Percentiles rank a stretch among this genome's conserved stretches.
Conservation (phyloP, 2,329 filamentous ascomycete genomes). For the Hymenoscyphus fructigenus region DNA sequence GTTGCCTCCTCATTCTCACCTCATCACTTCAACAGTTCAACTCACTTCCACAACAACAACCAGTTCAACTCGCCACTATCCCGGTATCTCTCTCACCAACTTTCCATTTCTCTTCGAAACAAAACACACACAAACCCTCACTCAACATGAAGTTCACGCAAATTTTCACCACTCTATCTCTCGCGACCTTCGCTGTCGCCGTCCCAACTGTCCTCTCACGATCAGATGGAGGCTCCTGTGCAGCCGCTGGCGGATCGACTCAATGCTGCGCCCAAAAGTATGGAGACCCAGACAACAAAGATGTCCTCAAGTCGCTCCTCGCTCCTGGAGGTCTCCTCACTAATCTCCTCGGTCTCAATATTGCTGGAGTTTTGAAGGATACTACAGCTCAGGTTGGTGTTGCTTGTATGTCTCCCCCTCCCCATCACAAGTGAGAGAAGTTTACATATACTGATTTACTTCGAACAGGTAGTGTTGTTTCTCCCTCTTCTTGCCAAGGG, state of each 20-base stretch:
- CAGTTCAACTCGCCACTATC: neutral
- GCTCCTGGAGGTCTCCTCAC: neutral
- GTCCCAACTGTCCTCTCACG: constrained; percentile 16
- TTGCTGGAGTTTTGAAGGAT: neutral
- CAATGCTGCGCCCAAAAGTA: neutral
- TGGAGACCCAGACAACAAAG: neutral
- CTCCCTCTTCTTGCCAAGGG: neutral
- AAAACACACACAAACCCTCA: too few species aligned
- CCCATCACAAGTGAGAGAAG: neutral
- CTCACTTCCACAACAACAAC: neutral
- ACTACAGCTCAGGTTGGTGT: neutral
- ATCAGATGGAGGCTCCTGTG: neutral
- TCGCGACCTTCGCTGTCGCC: constrained; percentile 26
- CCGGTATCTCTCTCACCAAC: neutral
- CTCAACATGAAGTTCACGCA: constrained; percentile 33
- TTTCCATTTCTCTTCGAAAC: too few species aligned
- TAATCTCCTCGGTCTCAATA: neutral
- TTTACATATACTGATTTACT: too few species aligned
- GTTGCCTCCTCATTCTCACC: neutral
- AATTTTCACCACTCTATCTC: constrained; percentile 25
- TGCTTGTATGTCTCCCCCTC: neutral
- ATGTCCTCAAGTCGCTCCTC: neutral
- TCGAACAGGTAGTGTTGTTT: neutral
- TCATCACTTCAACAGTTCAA: neutral
- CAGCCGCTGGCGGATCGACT: neutral